Conservation (phyloP, 768 basidiomycete genomes). For the Lactifluus echinatus region DNA sequence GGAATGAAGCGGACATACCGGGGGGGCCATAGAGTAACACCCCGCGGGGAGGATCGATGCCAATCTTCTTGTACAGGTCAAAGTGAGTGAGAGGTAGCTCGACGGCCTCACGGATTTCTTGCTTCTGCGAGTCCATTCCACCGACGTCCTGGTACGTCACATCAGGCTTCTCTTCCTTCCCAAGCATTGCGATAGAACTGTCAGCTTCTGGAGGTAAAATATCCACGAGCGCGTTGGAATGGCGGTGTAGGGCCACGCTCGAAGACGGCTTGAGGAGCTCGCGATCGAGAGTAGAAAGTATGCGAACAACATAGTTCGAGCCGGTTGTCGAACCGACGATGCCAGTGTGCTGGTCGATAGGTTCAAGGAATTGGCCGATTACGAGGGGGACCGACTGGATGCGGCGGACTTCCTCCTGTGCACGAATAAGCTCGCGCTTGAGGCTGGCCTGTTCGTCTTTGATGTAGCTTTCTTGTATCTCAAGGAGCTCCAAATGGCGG, state of each 20-base stretch:
- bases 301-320: conserved; percentile 96
- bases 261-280: conserved; percentile 96
- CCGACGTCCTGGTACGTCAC: conserved; percentile 92
- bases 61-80: conserved; percentile 98
- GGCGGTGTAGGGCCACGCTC: conserved; percentile 96
- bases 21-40: conserved; percentile 96
- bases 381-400: conserved; percentile 98
- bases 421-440: conserved; percentile 94
- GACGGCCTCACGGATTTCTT: conserved; percentile 97
- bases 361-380: conserved; percentile 98
- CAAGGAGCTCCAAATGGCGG: conserved; percentile 90
- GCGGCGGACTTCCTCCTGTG: conserved; percentile 98
- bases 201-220: conserved; percentile 98
- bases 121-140: conserved; percentile 96
- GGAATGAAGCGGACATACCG: conserved; percentile 36
- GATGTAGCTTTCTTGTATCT: conserved; percentile 93
- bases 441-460: conserved; percentile 98
- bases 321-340: conserved; percentile 98
- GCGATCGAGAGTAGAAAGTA: conserved; percentile 92
- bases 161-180: conserved; percentile 90
- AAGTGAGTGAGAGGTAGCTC: conserved; percentile 95
- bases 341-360: conserved; percentile 94
- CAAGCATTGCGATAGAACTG: conserved; percentile 92
- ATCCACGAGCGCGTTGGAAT: conserved; percentile 97
- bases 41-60: conserved; percentile 97